Percentiles rank a stretch among this genome's conserved stretches.
Conservation (phyloP, 2,329 filamentous ascomycete species). For the Colletotrichum echinochloae region DNA sequence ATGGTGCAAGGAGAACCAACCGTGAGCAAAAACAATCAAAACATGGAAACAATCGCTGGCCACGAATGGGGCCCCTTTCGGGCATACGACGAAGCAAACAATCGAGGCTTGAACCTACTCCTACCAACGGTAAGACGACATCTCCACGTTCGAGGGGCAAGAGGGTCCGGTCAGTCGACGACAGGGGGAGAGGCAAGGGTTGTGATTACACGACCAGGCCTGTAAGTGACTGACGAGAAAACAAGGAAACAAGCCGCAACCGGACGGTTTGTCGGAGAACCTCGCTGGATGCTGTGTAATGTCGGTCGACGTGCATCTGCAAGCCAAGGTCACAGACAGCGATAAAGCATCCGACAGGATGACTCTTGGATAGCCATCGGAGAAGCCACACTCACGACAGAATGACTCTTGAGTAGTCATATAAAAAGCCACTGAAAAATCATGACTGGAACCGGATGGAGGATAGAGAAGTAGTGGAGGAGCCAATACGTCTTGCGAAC, state of each 20-base stretch:
- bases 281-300: neutral
- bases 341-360: neutral
- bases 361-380: neutral
- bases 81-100: conserved; percentile 5
- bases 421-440: neutral
- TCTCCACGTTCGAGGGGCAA: conserved; percentile 4
- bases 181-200: neutral
- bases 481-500: too few relatives aligned
- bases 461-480: neutral
- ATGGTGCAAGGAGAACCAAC: neutral
- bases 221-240: neutral
- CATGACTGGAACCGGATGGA: neutral
- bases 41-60: neutral
- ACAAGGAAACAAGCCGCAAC: neutral
- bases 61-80: neutral
- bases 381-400: neutral
- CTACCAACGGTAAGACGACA: conserved; percentile 3
- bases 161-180: neutral
- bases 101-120: neutral
- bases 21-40: neutral
- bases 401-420: neutral
- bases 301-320: neutral
- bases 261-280: neutral
- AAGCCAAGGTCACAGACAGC: neutral
- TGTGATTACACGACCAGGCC: neutral